Evolutionary conservation across 2,329 filamentous ascomycete species (phyloP), one percentile per base, ranked within the genome.

Genomic region (Aspergillus sp.): DNA sequence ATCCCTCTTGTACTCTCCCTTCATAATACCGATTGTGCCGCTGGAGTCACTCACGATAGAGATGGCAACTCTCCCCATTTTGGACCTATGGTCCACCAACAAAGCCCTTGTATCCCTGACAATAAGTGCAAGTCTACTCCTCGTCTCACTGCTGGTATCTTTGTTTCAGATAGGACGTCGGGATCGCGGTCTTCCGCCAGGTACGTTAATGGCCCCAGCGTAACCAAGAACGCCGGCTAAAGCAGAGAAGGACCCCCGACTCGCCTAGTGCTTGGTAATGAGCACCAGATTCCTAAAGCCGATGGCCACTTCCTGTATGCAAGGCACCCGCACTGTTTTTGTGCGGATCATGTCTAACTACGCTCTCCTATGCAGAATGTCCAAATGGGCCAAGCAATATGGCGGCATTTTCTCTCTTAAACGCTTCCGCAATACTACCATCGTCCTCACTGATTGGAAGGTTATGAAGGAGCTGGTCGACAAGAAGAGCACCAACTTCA

Each of bases 381-480:
- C 69, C 13, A 62, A 77, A 66, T 77, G 74, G 73, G 70, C 76
- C 0, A 62, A 68, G 16, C 48, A 63, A 16, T 78, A 77, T 52
- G 76, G 76, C n/a, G 67, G 67, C 0, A 63, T 79, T 14, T 78
- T 65, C 53, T 67, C 65, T 0, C 63, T 77, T 46, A 79, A 78
- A 55, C 60, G 77, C 10, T 74, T 75, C 3, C 63, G 65, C 1
- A 67, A 62, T 7, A 78, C 69, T 1, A 65, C 68, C 10, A 67
- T 75, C 1, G 73, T 79, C 7, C 55, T 80, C 24, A 76, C 68
- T 1, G 67, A 73, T 36, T 70, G 70, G 4, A 57, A 62, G 1
- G 58, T 76, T 2, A 63, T 77, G 33, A 74, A 76, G 52, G 66
- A 75, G 45, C 66, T 77, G 2, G 49, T 80, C 11, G 77, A 79